Percentiles rank a stretch among this genome's conserved stretches.
These are phyloP conservation scores for Torulaspora delbrueckii DNA, from an alignment of 805 yeast genomes.

Conservation along the genomic window DNA sequence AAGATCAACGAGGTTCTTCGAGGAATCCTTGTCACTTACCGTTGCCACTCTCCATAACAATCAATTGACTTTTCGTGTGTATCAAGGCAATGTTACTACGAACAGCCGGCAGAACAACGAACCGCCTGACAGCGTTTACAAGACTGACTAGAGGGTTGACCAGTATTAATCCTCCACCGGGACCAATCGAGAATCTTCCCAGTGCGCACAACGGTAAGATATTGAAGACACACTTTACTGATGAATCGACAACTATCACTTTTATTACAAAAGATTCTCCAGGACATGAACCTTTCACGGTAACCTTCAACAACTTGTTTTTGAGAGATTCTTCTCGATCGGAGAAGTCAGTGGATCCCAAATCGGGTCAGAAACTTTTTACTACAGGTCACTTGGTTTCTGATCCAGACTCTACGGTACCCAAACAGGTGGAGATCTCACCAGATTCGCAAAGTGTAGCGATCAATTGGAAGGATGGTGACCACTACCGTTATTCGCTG, in stretches of 20 bases:
- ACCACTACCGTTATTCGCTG: conserved; percentile 40
- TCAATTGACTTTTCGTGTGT: not conserved
- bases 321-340: conserved; percentile 61
- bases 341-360: conserved; percentile 46
- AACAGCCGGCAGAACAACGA: conserved; percentile 1
- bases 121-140: not conserved
- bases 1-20: not conserved
- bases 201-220: conserved; percentile 8
- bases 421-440: conserved; percentile 37
- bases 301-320: conserved; percentile 48
- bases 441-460: conserved; percentile 34
- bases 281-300: conserved; percentile 21
- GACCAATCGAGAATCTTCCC: not conserved
- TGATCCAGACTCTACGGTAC: conserved; percentile 32
- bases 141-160: not conserved
- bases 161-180: not conserved
- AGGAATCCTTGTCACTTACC: not conserved
- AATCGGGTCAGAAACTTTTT: conserved; percentile 57
- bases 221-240: conserved; percentile 12
- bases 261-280: conserved; percentile 18
- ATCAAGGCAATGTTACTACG: not conserved
- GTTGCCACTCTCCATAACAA: not conserved
- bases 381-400: conserved; percentile 49
- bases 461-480: conserved; percentile 49
- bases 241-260: conserved; percentile 26